Evolutionary conservation across 2,329 filamentous ascomycete species (phyloP), one percentile per base, ranked within the genome.

Genomic region (Diplodia scrobiculata): DNA sequence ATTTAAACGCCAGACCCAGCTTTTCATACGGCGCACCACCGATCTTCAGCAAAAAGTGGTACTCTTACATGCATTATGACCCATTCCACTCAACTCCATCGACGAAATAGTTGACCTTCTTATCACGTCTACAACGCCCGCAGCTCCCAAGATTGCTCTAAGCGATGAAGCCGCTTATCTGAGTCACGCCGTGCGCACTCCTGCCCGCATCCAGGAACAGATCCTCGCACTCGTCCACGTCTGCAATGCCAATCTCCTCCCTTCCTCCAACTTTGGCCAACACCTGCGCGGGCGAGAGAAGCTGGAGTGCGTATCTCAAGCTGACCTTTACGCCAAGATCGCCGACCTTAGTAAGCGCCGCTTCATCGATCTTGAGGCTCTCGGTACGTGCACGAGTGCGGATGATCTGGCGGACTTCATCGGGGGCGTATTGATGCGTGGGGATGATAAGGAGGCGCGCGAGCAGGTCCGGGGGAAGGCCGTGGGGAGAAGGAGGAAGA

Each of bases 361-460:
- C 86, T 59, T 96, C 91, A 48, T 87, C 88, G 70, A 98, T 87
- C 69, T 86, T 84, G 52, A 97, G 87, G 58, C 87, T 87, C 80
- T 97, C 93, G 9, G 90, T 94, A 70, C 88, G 88, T 47, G 92
- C 88, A 59, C 95, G 89, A 72, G 96, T 88, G 71, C 89, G 86
- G 72, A 98, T 89, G 78, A 99, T 99, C 68, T 89, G 88, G 81
- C 92, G 92, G 78, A 99, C 96, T 81, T 99, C 95, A 17, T 92
- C 87, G 50, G 88, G 86, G 68, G 89, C 86, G 81, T 98, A 99
- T 11, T 92, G 89, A 72, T 92, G 91, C 19, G 95, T 99, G 52
- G 95, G 95, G 74, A 99, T 89, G 80, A 99, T 98, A 75, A 99
- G 90, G 65, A 99, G 87, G 68, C 95, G 92, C 65, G 91, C 90